Evolutionary conservation across 352 stramenopile species (phyloP).

Genomic region (Globisporangium polare): DNA sequence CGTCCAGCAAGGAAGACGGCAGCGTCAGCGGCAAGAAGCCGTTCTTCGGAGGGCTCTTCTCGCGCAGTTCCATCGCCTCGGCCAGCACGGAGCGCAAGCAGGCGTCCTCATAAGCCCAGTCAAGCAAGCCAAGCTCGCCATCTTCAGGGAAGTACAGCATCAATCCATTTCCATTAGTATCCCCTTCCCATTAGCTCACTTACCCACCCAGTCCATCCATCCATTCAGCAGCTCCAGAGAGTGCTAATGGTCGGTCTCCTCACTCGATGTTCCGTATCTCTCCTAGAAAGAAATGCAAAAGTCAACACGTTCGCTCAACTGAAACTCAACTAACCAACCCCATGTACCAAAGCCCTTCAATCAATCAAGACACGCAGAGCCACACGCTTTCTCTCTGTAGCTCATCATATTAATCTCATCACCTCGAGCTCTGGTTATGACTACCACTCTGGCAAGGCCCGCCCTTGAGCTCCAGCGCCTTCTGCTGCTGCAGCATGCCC

Average conservation of each 20-base stretch:
- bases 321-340: neutral
- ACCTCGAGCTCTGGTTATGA: conserved; percentile 1
- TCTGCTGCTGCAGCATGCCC: conserved; percentile 54
- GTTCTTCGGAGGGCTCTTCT: conserved; percentile 46
- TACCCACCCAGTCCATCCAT: neutral
- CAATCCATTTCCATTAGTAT: neutral
- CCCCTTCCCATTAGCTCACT: neutral
- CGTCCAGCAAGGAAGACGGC: conserved; percentile 11
- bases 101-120: neutral
- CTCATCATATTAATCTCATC: neutral
- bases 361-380: neutral
- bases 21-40: conserved; percentile 20
- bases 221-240: neutral
- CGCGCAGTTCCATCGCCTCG: conserved; percentile 10
- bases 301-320: neutral
- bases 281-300: conserved; percentile 1
- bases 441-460: neutral
- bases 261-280: conserved; percentile 9
- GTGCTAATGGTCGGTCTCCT: neutral
- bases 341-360: neutral
- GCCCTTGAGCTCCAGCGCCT: conserved; percentile 17
- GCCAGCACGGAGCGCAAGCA: neutral
- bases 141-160: neutral
- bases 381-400: neutral
- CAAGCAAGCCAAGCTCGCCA: neutral